Base-by-base conservation (phyloP, 2,329 filamentous ascomycete species). In the Seiridium cupressi region DNA sequence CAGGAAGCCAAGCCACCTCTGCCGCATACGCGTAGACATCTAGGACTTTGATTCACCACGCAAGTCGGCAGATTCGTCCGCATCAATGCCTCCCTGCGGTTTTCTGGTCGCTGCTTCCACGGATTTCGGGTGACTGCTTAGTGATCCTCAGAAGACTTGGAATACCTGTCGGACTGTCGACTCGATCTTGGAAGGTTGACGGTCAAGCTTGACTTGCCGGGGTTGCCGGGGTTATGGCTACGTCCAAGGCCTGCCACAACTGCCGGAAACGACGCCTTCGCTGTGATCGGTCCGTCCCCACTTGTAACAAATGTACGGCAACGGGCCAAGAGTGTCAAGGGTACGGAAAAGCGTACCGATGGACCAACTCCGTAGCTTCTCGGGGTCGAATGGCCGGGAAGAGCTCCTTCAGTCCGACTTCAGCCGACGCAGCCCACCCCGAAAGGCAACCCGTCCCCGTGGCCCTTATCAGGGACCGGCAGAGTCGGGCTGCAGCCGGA, bases 271-370 rank as follows among this genome's bases (percentile, higher is more conserved):
- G 80, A 68, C 81, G 86, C 65, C 79, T 85, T 70, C 83, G 84
- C 67, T 89, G 86, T 72, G 86, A 89, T 72, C 79, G 82, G 61
- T 87, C 85, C 40, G 74, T 81, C 55, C 85, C 85, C 34, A 77
- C 73, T 60, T 88, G 86, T 71, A 79, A 82, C 66, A 88, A 88
- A 74, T 88, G 85, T 70, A 72, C 76, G 58, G 77, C 75, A 65
- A 76, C 80, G 47, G 84, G 84, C 35, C 77, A 83, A 69, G 77
- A 83, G 65, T 89, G 86, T 74, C 80, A 86, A 62, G 86, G 86
- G 44, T 88, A 88, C 71, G 84, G 83, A 62, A 82, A 81, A 67
- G 72, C 87, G 51, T 82, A 87, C 64, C 79, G 85, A 60, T 89
- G 85, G 85, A 82, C 84, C 58, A 76, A 80, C 60, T 79, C 79